These are phyloP conservation scores for Aspergillus bertholletiae DNA, from an alignment of 495 filamentous ascomycete genomes.

Conservation along the genomic window DNA sequence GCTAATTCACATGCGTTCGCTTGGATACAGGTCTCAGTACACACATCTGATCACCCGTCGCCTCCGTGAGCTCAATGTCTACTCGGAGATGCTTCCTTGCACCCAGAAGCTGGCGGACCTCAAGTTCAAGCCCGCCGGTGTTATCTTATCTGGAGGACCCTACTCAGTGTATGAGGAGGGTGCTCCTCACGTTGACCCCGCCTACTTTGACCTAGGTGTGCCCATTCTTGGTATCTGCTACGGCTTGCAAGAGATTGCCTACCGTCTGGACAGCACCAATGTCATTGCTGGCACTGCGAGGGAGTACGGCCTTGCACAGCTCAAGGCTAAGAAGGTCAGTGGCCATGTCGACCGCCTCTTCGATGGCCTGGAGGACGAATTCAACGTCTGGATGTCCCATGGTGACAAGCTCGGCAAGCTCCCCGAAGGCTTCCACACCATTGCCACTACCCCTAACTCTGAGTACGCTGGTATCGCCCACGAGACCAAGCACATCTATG, in stretches of 20 bases:
- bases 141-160: conserved; percentile 69
- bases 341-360: conserved; percentile 71
- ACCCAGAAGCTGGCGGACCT: conserved; percentile 81
- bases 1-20: background rate
- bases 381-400: conserved; percentile 84
- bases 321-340: conserved; percentile 48
- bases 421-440: conserved; percentile 65
- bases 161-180: conserved; percentile 70
- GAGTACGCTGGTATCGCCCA: conserved; percentile 82
- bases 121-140: conserved; percentile 75
- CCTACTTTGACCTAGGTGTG: conserved; percentile 72
- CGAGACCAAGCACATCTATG: conserved; percentile 55
- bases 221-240: conserved; percentile 81
- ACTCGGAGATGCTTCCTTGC: conserved; percentile 90
- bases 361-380: conserved; percentile 58
- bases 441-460: conserved; percentile 73
- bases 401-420: conserved; percentile 75
- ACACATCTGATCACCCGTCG: conserved; percentile 75
- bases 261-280: conserved; percentile 61
- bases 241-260: conserved; percentile 79
- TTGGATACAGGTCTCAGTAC: conserved; percentile 48
- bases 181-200: conserved; percentile 74
- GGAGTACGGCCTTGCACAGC: conserved; percentile 68
- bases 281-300: conserved; percentile 68
- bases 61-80: conserved; percentile 78